These are phyloP conservation scores for Oenanthe javanica DNA, from an alignment of 140 eudicot species.

Conservation along the genomic window DNA sequence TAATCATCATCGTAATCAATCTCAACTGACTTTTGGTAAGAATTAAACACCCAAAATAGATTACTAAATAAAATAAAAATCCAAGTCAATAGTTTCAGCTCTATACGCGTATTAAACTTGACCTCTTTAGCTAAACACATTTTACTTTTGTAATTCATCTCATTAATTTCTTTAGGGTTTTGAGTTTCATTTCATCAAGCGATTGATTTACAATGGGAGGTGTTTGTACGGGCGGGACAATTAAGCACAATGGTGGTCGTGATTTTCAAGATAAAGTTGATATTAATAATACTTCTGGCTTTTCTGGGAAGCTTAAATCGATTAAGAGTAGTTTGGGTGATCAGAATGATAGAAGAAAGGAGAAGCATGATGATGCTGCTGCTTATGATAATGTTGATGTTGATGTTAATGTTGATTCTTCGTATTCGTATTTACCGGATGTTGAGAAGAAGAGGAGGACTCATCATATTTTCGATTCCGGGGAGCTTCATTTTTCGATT, in stretches of 20 bases:
- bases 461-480: constrained; percentile 1
- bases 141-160: neutral
- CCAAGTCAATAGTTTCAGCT: neutral
- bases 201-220: neutral
- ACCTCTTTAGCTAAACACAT: no score
- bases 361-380: no score
- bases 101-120: neutral
- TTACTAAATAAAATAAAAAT: neutral
- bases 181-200: neutral
- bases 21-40: neutral
- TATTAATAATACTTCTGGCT: no score
- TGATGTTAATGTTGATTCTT: neutral
- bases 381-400: neutral
- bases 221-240: neutral
- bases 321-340: neutral
- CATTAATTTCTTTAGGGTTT: neutral
- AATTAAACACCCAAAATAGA: neutral
- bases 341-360: neutral
- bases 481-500: neutral
- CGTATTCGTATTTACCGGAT: neutral
- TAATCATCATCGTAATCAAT: neutral
- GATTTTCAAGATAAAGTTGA: neutral
- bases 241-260: neutral
- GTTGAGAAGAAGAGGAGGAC: neutral
- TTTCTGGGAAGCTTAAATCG: constrained; percentile 3